Conservation (phyloP, 2,329 filamentous ascomycete species). For the Sphaerostilbella broomeana region DNA sequence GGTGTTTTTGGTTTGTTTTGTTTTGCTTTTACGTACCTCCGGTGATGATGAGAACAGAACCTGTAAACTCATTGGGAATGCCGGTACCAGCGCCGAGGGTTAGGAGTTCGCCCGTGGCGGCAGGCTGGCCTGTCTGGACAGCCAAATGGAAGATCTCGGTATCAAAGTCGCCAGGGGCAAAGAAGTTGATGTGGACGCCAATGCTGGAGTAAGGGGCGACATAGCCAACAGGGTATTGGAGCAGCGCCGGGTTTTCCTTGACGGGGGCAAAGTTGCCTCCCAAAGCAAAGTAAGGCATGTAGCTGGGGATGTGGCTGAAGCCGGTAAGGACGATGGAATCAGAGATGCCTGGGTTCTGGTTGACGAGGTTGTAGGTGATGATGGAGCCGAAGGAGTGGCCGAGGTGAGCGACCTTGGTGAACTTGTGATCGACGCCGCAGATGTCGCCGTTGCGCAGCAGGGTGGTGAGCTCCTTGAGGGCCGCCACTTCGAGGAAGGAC, state of each 20-base stretch:
- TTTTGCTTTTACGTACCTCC: constrained; percentile 35
- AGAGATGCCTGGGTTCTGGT: constrained; percentile 44
- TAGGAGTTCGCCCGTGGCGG: constrained; percentile 52
- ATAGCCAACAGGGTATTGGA: constrained; percentile 44
- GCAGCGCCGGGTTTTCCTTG: constrained; percentile 22
- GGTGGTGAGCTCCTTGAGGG: constrained; percentile 47
- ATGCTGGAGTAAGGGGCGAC: constrained; percentile 39
- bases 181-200: constrained; percentile 47
- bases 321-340: constrained; percentile 56
- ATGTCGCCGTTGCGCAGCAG: constrained; percentile 41
- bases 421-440: constrained; percentile 30
- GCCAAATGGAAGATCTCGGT: constrained; percentile 41
- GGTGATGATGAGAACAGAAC: constrained; percentile 53
- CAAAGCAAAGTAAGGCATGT: constrained; percentile 36
- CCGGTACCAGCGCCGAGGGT: constrained; percentile 40
- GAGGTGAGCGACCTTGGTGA: constrained; percentile 47
- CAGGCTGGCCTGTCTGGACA: constrained; percentile 46
- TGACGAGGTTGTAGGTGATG: constrained; percentile 50
- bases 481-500: constrained; percentile 49
- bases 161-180: constrained; percentile 49
- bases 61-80: constrained; percentile 36
- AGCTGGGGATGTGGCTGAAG: constrained; percentile 45
- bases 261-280: constrained; percentile 44
- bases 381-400: constrained; percentile 59
- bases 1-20: too few relatives aligned